Conservation (phyloP, 305 asterid genomes). For the Fraxinus paxiana region DNA sequence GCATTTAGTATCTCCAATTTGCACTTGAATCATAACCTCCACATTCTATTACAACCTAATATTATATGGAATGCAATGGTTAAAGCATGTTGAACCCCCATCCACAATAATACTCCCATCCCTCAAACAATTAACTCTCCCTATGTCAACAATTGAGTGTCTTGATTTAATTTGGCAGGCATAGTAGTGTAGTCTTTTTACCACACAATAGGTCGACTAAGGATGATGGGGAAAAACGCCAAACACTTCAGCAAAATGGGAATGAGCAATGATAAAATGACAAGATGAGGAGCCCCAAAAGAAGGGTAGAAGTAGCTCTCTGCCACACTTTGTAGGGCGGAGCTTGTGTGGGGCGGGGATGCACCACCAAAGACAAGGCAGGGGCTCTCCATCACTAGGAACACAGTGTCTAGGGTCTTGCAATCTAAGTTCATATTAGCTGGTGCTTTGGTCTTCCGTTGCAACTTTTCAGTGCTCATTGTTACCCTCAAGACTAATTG, state of each 20-base stretch:
- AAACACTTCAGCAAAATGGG: neutral
- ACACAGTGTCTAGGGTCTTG: neutral
- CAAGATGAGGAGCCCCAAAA: neutral
- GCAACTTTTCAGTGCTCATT: neutral
- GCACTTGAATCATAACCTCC: neutral
- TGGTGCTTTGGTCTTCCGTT: neutral
- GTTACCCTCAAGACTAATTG: neutral
- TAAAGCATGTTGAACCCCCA: neutral
- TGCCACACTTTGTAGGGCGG: neutral
- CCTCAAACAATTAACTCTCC: neutral
- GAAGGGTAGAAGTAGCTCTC: neutral
- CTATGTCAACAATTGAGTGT: neutral
- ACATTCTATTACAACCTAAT: neutral
- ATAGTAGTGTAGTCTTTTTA: neutral
- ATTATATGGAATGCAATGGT: neutral
- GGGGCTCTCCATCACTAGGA: slow-evolving; percentile 6
- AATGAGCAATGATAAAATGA: neutral
- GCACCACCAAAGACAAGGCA: neutral
- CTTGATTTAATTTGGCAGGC: neutral
- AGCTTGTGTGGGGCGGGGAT: neutral
- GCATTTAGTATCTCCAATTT: neutral
- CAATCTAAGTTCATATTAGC: neutral
- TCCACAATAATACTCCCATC: neutral
- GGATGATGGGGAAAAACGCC: neutral
- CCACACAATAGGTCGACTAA: neutral